Conservation (phyloP, 2,329 filamentous ascomycete species). For the Knufia fluminis region DNA sequence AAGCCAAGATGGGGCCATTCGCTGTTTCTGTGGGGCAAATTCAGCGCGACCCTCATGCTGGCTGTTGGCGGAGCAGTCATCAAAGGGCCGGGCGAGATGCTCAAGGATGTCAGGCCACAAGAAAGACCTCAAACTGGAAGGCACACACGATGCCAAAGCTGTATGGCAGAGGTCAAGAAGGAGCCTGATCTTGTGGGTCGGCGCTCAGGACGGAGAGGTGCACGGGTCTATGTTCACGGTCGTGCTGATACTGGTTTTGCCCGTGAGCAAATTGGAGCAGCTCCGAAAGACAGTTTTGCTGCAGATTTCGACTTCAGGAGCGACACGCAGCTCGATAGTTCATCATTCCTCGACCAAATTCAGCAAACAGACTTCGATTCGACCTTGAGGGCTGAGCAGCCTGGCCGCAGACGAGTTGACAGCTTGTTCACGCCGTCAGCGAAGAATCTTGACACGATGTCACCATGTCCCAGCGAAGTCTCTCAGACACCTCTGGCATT, state of each 20-base stretch:
- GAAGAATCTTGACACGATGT: background rate
- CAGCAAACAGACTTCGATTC: background rate
- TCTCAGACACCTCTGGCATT: background rate
- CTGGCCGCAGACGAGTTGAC: background rate
- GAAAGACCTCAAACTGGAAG: background rate
- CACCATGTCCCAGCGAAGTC: background rate
- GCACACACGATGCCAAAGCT: conserved; percentile 3
- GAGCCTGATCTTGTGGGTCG: background rate
- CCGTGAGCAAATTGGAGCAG: background rate
- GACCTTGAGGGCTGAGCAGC: background rate
- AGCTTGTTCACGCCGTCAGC: background rate
- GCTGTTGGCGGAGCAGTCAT: conserved; percentile 41
- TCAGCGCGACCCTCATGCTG: conserved; percentile 39
- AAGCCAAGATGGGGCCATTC: conserved; percentile 20
- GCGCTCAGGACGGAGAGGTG: background rate
- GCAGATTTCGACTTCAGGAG: background rate
- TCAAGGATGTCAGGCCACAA: conserved; percentile 21
- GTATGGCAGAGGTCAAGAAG: background rate
- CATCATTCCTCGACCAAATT: background rate
- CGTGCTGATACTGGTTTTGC: background rate
- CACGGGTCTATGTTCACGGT: background rate
- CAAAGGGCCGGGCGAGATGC: conserved; percentile 36
- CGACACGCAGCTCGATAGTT: conserved; percentile 2
- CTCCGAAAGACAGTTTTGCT: background rate
- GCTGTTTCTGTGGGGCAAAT: conserved; percentile 39